These are phyloP conservation scores for Bretziella fagacearum DNA, from an alignment of 2,329 filamentous ascomycete genomes.

Conservation along the genomic window DNA sequence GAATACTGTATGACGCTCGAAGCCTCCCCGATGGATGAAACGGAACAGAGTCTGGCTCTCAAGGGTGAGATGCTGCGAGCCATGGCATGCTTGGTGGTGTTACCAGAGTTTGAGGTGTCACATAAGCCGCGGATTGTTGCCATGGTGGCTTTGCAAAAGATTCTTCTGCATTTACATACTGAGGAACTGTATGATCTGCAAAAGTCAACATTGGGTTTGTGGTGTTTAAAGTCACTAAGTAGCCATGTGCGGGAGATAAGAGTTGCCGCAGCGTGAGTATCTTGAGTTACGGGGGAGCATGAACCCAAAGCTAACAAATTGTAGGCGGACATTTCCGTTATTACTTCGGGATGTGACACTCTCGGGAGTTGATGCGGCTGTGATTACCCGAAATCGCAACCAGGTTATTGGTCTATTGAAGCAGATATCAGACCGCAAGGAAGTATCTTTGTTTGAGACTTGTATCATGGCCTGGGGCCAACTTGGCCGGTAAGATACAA, in stretches of 20 bases:
- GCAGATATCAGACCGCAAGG: slow-evolving; percentile 51
- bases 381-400: slow-evolving; percentile 11
- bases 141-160: slow-evolving; percentile 52
- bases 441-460: slow-evolving; percentile 58
- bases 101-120: slow-evolving; percentile 32
- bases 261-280: slow-evolving; percentile 52
- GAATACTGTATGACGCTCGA: slow-evolving; percentile 10
- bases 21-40: slow-evolving; percentile 9
- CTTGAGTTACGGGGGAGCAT: neutral
- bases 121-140: slow-evolving; percentile 49
- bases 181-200: slow-evolving; percentile 47
- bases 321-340: slow-evolving; percentile 43
- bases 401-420: slow-evolving; percentile 55
- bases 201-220: slow-evolving; percentile 52
- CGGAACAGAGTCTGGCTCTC: slow-evolving; percentile 5
- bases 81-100: slow-evolving; percentile 31
- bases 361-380: slow-evolving; percentile 17
- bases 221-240: slow-evolving; percentile 63
- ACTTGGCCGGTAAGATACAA: slow-evolving; percentile 50
- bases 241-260: slow-evolving; percentile 76
- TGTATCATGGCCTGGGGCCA: slow-evolving; percentile 76
- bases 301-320: slow-evolving; percentile 13
- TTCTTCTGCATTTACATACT: slow-evolving; percentile 49
- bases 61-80: slow-evolving; percentile 16
- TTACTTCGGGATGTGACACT: slow-evolving; percentile 34